Base-by-base conservation (phyloP, 139 green algal genomes). In the Limnomonas spitsbergensis region DNA sequence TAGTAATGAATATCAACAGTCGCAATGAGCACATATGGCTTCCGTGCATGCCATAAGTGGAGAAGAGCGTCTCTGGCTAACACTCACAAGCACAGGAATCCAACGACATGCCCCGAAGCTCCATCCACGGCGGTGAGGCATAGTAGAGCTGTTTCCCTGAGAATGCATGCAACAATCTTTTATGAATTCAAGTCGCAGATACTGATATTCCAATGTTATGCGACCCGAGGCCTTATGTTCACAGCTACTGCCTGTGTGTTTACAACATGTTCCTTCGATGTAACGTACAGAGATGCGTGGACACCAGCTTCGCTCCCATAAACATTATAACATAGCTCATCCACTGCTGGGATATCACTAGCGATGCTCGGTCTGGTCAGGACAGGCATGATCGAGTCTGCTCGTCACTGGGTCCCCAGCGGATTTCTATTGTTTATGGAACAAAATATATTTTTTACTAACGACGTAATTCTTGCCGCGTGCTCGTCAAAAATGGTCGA, bases 61-160 rank as follows among this genome's bases (percentile, higher is more conserved):
- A 9, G 42, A 54, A 54, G 7, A 27, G 42, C 42, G 42, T 9
- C 42, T 54, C 7, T 54, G 42, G 7, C 9, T 54, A 9, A 6
- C 42, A 83, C 83, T 85, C 61, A 88, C 83, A 88, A 35, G 73
- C 79, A 85, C 0, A 88, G 35, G 35, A 80, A 88, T 20, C 83
- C 83, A 1, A 88, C 72, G 1, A 88, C 38, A 2, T 54, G 52
- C 2, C 80, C 78, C 26, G 53, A 69, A 1, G 81, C 83, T 2
- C 27, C 66, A 37, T 83, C 79, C 14, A 84, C 4, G 0, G 77
- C 83, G 31, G 77, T 80, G 0, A 88, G 35, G 74, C 68, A 82
- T 6, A 88, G 47, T 29, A 88, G 38, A 0, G 80, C 40, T 26
- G 72, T 83, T 20, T 82, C 80, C 38, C 83, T 88, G 68, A 32